phyloP scores from a whole-genome alignment of 1,284 basidiomycete species.

The Irpex sp. region DNA sequence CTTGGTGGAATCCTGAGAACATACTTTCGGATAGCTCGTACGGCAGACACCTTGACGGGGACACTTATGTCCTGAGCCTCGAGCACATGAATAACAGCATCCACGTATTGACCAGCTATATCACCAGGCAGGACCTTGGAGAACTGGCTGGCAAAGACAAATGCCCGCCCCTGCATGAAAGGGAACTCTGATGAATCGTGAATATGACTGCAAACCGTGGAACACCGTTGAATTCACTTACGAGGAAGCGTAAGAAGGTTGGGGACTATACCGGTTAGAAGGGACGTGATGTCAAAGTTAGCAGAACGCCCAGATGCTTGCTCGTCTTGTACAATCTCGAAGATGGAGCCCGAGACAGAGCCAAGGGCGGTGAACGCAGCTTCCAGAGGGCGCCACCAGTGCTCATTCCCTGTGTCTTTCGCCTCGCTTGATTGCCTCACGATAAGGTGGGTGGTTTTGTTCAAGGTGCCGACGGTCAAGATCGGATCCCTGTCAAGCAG shows the following conservation, averaged over 20 bases:
- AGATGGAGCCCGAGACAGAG: slow-evolving; percentile 74
- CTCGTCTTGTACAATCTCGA: slow-evolving; percentile 77
- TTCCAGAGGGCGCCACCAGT: slow-evolving; percentile 89
- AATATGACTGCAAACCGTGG: not conserved
- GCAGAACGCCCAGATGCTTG: slow-evolving; percentile 55
- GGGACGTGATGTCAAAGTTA: slow-evolving; percentile 72
- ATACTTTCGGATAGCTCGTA: slow-evolving; percentile 89
- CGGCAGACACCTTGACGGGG: slow-evolving; percentile 91
- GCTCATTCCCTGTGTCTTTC: slow-evolving; percentile 45
- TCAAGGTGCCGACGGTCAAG: slow-evolving; percentile 55
- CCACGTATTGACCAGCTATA: slow-evolving; percentile 80
- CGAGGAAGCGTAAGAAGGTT: slow-evolving; percentile 66
- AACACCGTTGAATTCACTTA: slow-evolving; percentile 28
- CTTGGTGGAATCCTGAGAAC: slow-evolving; percentile 18
- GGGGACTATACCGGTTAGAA: slow-evolving; percentile 80
- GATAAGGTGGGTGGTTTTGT: slow-evolving; percentile 53
- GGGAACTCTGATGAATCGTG: slow-evolving; percentile 49
- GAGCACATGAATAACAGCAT: slow-evolving; percentile 84
- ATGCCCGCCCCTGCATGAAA: slow-evolving; percentile 92
- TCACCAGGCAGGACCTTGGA: slow-evolving; percentile 69
- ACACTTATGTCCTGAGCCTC: slow-evolving; percentile 68
- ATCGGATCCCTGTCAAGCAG: slow-evolving; percentile 68
- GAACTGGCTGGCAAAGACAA: slow-evolving; percentile 93
- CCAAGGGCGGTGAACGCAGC: slow-evolving; percentile 83
- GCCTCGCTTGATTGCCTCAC: slow-evolving; percentile 52